Base-by-base conservation (phyloP, 495 filamentous ascomycete genomes). In the Neurospora sublineolata region DNA sequence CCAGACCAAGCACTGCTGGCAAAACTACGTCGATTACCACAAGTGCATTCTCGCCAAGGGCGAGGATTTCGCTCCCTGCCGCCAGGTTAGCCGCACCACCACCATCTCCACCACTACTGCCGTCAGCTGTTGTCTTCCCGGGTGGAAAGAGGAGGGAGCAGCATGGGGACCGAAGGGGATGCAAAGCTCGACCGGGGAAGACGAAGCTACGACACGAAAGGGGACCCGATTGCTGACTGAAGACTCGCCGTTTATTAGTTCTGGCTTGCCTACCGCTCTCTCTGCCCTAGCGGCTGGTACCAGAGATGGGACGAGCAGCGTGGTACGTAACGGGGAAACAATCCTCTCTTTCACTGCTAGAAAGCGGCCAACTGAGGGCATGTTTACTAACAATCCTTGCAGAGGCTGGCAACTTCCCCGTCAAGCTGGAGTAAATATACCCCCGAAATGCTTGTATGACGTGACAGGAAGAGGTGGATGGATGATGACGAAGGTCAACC, bases 1-100 rank as follows among this genome's bases (percentile, higher is more conserved):
- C 87, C 96, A 99, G 84, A 89, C 88, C 76, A 90, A 90, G 87
- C 88, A 89, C 82, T 97, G 93, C 92, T 97, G 94, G 94, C 94
- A 97, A 80, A 95, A 99, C 87, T 99, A 99, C 84, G 96, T 99
- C 87, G 96, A 99, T 84, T 98, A 99, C 88, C 90, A 99, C 89
- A 99, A 98, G 88, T 99, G 96, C 86, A 91, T 97, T 82, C 84
- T 91, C 80, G 94, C 94, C 82, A 98, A 98, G 89, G 96, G 96
- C 82, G 96, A 99, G 85, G 96, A 98, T 81, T 99, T 98, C 83
- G 89, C 91, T 74, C 96, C 96, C 68, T 99, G 96, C 91, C 91
- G 90, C 80, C 96, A 99, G 88, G 94, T 97, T 46, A 77, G 77
- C 68, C 12, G 44, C 5, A 89, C 69, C 77, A 67, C 37, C 37